Evolutionary conservation across 2,329 filamentous ascomycete species (phyloP).

Genomic region (Alternaria gansuensis): DNA sequence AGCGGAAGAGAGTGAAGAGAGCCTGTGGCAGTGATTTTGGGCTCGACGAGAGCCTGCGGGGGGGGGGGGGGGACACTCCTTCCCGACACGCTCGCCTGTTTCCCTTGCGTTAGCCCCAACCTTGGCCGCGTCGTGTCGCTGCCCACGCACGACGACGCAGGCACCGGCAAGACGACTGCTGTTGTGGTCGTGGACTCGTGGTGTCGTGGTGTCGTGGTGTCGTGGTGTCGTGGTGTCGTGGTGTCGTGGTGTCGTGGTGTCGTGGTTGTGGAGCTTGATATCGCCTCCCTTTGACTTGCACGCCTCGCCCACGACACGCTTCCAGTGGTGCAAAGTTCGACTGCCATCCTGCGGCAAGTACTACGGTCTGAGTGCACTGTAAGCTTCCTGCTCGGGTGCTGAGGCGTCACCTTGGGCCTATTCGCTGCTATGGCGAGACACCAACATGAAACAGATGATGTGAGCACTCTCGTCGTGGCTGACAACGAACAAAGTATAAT

Average conservation of each 20-base stretch:
- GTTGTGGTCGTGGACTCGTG: neutral
- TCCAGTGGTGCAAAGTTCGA: neutral
- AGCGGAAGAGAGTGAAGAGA: constrained; percentile 16
- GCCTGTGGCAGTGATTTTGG: constrained; percentile 28
- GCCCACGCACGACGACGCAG: constrained; percentile 4
- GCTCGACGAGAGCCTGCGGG: constrained; percentile 38
- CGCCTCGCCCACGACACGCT: neutral
- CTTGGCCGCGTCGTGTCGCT: constrained; percentile 2
- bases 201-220: no score
- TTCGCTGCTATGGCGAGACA: constrained; percentile 8
- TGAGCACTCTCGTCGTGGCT: neutral
- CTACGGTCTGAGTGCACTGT: neutral
- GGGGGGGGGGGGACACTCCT: no score
- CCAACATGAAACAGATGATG: constrained; percentile 15
- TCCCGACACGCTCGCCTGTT: constrained; percentile 29
- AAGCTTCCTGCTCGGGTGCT: constrained; percentile 11
- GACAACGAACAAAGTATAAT: neutral
- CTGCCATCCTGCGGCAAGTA: neutral
- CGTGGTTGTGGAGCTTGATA: neutral
- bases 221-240: no score
- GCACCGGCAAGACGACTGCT: constrained; percentile 4
- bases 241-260: no score
- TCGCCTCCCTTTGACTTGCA: neutral
- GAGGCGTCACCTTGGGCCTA: neutral
- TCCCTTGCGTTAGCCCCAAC: constrained; percentile 28